A percentile compares a stretch with the other conserved stretches of the same genome.
Evolutionary conservation across 208 protist species (phyloP).

Genomic region (Leishmania amazonensis): DNA sequence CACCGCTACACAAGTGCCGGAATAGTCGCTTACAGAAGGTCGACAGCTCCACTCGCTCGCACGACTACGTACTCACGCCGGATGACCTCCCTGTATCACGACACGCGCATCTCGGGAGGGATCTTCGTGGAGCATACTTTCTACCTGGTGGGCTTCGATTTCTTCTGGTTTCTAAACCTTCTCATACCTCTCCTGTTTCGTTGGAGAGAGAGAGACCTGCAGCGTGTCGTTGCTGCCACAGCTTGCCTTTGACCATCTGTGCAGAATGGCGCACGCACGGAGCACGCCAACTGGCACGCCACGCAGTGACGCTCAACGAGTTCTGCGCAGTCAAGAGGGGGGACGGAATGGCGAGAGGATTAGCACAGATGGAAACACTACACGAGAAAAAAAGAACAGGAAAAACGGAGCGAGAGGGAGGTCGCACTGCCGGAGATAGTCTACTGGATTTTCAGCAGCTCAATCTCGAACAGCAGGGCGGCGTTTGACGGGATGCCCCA

Average conservation of each 20-base stretch:
- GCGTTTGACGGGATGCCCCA: slow-evolving; percentile 88
- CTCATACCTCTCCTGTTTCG: not conserved
- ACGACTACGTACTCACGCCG: not conserved
- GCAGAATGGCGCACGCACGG: not conserved
- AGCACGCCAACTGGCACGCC: not conserved
- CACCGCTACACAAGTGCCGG: not conserved
- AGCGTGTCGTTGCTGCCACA: not conserved
- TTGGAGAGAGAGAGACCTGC: not conserved
- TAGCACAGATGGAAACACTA: not conserved
- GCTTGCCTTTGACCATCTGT: not conserved
- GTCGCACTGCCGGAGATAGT: not conserved
- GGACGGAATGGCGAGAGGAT: not conserved
- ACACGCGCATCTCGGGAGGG: not conserved
- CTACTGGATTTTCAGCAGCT: slow-evolving; percentile 76
- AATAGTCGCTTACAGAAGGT: not conserved
- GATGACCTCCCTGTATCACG: not conserved
- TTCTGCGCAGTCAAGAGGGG: not conserved
- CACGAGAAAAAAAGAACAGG: not conserved
- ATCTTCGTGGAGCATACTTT: not conserved
- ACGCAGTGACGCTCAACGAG: not conserved
- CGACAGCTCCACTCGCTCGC: not conserved
- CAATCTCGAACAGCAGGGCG: slow-evolving; percentile 88
- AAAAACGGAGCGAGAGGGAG: not conserved
- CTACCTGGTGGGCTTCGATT: not conserved
- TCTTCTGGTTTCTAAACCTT: not conserved